A percentile compares a stretch with the other conserved stretches of the same genome.
Conservation (phyloP, 352 stramenopile genomes). For the Globisporangium spiculum region DNA sequence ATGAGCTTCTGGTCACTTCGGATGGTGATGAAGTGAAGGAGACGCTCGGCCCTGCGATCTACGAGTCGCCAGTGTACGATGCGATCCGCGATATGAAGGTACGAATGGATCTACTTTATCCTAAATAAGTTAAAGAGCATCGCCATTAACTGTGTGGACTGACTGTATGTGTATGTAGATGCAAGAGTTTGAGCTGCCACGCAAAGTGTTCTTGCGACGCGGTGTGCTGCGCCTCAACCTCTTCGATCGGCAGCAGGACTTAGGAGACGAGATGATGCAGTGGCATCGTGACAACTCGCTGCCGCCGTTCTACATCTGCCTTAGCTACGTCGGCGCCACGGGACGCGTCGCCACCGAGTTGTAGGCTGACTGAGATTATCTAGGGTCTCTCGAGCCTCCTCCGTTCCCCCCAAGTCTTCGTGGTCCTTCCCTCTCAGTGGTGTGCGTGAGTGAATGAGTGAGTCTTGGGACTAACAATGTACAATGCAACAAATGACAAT, state of each 20-base stretch:
- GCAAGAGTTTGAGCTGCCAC: constrained; percentile 48
- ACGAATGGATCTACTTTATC: background rate
- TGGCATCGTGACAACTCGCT: constrained; percentile 46
- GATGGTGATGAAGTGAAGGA: background rate
- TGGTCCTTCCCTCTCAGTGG: background rate
- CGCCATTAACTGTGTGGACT: background rate
- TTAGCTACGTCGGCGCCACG: constrained; percentile 60
- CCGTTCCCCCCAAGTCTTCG: background rate
- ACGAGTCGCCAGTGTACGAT: constrained; percentile 49
- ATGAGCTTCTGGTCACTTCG: constrained; percentile 26
- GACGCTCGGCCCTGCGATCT: constrained; percentile 26
- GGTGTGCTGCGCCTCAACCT: constrained; percentile 60
- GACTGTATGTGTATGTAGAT: constrained; percentile 23
- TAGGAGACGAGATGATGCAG: constrained; percentile 37
- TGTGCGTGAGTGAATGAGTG: no score
- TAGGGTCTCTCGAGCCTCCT: background rate
- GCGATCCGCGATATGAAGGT: constrained; percentile 53
- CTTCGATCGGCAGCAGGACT: constrained; percentile 49
- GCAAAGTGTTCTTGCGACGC: constrained; percentile 35
- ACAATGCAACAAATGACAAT: background rate
- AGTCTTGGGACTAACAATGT: background rate
- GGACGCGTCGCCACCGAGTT: background rate
- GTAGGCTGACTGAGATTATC: background rate
- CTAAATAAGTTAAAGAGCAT: background rate
- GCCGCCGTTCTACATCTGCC: constrained; percentile 65